phyloP scores from a whole-genome alignment of 805 yeast genomes.

The Jamesozyma gamospora region DNA sequence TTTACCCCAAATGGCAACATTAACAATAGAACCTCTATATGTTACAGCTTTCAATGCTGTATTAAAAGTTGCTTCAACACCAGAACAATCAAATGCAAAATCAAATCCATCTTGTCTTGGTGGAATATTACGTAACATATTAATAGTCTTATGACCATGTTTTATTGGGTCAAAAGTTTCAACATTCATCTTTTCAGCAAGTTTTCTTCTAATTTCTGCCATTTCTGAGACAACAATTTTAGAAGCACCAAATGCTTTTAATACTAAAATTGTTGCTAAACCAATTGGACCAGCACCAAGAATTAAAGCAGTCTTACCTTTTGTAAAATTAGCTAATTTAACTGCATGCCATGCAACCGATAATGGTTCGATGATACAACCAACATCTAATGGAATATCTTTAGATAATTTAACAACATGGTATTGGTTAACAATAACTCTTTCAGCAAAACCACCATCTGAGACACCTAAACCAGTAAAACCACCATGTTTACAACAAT shows the following conservation, averaged over 20 bases:
- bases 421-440: constrained; percentile 33
- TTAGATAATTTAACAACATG: constrained; percentile 36
- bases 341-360: constrained; percentile 53
- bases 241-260: constrained; percentile 40
- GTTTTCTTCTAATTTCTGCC: constrained; percentile 38
- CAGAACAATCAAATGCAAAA: constrained; percentile 45
- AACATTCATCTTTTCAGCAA: constrained; percentile 40
- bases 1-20: constrained; percentile 57
- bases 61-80: constrained; percentile 40
- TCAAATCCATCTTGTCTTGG: constrained; percentile 40
- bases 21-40: constrained; percentile 49
- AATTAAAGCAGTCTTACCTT: constrained; percentile 40
- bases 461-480: constrained; percentile 47
- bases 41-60: constrained; percentile 41
- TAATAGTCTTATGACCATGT: constrained; percentile 29
- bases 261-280: constrained; percentile 44
- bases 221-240: constrained; percentile 45
- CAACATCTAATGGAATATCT: constrained; percentile 40
- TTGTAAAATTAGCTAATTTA: constrained; percentile 35
- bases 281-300: constrained; percentile 60
- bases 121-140: constrained; percentile 32
- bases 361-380: constrained; percentile 48
- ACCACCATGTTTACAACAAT: constrained; percentile 41
- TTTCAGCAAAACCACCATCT: constrained; percentile 48
- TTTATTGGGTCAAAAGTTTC: constrained; percentile 40